Conservation (phyloP, 345 rosid genomes). For the Hibiscus syriacus region DNA sequence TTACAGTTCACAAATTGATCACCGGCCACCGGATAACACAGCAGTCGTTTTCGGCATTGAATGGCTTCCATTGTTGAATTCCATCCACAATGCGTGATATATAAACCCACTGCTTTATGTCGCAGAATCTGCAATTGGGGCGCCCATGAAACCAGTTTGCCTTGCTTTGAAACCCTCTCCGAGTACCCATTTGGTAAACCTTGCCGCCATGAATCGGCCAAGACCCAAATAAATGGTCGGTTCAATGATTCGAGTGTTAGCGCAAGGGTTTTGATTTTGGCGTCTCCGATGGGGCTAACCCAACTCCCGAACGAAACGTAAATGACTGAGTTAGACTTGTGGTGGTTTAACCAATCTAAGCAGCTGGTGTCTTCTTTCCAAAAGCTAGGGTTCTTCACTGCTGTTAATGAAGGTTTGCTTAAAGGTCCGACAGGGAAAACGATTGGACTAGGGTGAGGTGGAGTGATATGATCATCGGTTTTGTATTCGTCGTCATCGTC, state of each 20-base stretch:
- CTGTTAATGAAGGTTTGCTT: constrained; percentile 14
- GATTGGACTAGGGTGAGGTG: constrained; percentile 14
- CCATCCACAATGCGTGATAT: constrained; percentile 85
- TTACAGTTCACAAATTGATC: constrained; percentile 72
- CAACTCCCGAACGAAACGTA: constrained; percentile 83
- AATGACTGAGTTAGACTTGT: constrained; percentile 38
- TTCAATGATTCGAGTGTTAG: constrained; percentile 37
- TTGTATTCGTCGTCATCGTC: background rate
- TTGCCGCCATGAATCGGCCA: constrained; percentile 40
- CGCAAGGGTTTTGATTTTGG: constrained; percentile 43
- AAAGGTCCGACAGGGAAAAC: constrained; percentile 44
- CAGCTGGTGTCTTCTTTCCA: constrained; percentile 64
- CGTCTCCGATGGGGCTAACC: constrained; percentile 67
- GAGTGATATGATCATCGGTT: background rate
- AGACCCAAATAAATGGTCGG: constrained; percentile 62
- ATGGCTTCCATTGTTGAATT: constrained; percentile 73
- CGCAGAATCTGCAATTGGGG: constrained; percentile 53
- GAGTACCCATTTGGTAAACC: constrained; percentile 46
- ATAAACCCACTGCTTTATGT: constrained; percentile 47
- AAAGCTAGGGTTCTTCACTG: constrained; percentile 37
- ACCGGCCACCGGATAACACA: constrained; percentile 76
- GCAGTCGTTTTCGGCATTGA: constrained; percentile 29
- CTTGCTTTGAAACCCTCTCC: constrained; percentile 35
- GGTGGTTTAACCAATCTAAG: constrained; percentile 55
- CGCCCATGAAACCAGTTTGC: constrained; percentile 64